A percentile compares a stretch with the other conserved stretches of the same genome.
Evolutionary conservation across 176 grass and related monocot genomes (phyloP).

Genomic region (Chloris gayana): DNA sequence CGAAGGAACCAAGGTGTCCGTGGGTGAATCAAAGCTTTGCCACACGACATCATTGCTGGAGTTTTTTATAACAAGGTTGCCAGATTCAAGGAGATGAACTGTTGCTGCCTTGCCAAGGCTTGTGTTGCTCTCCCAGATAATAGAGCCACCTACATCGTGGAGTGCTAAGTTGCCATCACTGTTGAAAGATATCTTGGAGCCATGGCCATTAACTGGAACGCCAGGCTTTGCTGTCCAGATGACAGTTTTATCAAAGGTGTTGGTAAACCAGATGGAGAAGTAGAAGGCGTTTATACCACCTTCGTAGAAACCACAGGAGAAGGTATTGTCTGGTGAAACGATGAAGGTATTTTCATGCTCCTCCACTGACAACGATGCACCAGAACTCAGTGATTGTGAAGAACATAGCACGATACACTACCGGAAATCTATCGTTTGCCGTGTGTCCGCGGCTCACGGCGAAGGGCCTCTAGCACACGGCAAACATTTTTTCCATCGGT

Average conservation of each 20-base stretch:
- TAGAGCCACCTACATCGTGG: conserved; percentile 32
- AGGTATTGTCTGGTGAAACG: conserved; percentile 21
- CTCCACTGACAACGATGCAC: neutral
- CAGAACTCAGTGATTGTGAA: neutral
- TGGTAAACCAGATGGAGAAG: conserved; percentile 60
- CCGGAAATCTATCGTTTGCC: too few species aligned
- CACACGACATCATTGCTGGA: conserved; percentile 14
- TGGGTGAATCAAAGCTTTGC: conserved; percentile 57
- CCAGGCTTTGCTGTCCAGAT: conserved; percentile 51
- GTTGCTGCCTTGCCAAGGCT: neutral
- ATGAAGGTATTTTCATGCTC: conserved; percentile 2
- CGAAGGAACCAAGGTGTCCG: conserved; percentile 53
- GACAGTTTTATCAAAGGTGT: conserved; percentile 31
- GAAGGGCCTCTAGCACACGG: too few species aligned
- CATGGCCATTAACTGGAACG: conserved; percentile 43
- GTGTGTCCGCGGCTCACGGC: too few species aligned
- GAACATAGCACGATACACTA: neutral
- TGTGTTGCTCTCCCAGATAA: conserved; percentile 43
- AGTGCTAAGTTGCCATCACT: conserved; percentile 40
- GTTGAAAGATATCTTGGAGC: conserved; percentile 36
- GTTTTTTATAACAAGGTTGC: conserved; percentile 33
- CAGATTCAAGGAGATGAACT: conserved; percentile 39
- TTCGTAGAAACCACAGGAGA: conserved; percentile 40
- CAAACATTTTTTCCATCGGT: too few species aligned
- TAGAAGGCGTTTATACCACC: conserved; percentile 42